These are phyloP conservation scores for Pilatotrama ljubarskyi DNA, from an alignment of 768 basidiomycete genomes.

Conservation along the genomic window DNA sequence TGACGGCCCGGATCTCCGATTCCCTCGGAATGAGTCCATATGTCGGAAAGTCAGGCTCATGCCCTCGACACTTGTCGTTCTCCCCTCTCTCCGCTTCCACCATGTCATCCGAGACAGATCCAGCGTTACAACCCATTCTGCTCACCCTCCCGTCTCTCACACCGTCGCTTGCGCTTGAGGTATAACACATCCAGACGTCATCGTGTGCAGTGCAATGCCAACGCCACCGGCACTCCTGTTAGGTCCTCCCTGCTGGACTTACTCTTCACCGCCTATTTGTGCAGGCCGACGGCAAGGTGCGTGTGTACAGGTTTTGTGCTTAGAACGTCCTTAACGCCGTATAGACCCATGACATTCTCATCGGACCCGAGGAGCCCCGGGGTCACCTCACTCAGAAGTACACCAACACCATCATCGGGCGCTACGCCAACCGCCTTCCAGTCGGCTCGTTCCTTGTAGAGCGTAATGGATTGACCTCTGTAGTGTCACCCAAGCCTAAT, in stretches of 20 bases:
- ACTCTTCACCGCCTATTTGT: slow-evolving; percentile 69
- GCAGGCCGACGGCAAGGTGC: slow-evolving; percentile 62
- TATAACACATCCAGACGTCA: slow-evolving; percentile 25
- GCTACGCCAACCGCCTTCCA: slow-evolving; percentile 73
- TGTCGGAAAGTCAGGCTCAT: not conserved
- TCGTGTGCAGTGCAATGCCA: not conserved
- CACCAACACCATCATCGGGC: slow-evolving; percentile 70
- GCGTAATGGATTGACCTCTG: slow-evolving; percentile 51
- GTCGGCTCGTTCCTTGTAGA: slow-evolving; percentile 47
- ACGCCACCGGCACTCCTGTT: slow-evolving; percentile 11
- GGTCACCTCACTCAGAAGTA: slow-evolving; percentile 65
- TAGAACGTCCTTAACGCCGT: not conserved
- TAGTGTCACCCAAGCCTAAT: slow-evolving; percentile 39
- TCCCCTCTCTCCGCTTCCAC: not conserved
- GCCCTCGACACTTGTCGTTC: not conserved
- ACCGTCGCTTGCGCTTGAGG: slow-evolving; percentile 65
- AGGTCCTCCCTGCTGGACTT: slow-evolving; percentile 69
- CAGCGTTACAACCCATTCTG: slow-evolving; percentile 48
- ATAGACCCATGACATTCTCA: slow-evolving; percentile 75
- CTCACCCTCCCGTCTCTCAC: slow-evolving; percentile 56
- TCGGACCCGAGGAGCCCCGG: slow-evolving; percentile 66
- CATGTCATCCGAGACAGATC: slow-evolving; percentile 17
- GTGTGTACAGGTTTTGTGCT: slow-evolving; percentile 16
- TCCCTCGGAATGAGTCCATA: not conserved
- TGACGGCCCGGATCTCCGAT: slow-evolving; percentile 6